These are phyloP conservation scores for Acanthamoeba triangularis DNA, from an alignment of 208 protist species.

Conservation along the genomic window DNA sequence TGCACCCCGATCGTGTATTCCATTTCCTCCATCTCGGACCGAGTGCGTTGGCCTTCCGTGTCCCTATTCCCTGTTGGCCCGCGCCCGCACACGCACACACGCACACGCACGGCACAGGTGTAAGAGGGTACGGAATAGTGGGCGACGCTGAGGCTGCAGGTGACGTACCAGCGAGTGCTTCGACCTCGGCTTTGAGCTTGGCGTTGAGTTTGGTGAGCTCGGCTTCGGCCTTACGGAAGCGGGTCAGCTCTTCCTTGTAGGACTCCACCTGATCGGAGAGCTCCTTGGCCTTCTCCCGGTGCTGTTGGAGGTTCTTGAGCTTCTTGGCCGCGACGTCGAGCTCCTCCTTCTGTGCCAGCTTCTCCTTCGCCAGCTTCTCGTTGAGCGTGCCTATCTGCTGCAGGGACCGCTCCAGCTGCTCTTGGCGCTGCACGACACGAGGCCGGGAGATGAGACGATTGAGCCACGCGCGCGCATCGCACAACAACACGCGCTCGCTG, in stretches of 20 bases:
- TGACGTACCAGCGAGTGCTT: not conserved
- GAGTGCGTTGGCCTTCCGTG: not conserved
- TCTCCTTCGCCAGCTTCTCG: conserved; percentile 36
- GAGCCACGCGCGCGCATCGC: not conserved
- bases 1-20: not conserved
- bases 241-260: conserved; percentile 14
- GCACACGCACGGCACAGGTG: not conserved
- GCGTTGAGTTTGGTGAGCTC: not conserved
- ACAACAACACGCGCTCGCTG: not conserved
- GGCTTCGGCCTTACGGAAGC: not conserved
- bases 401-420: conserved; percentile 1
- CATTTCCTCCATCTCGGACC: not conserved
- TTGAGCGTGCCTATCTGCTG: not conserved
- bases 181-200: not conserved
- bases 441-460: not conserved
- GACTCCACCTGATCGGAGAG: conserved; percentile 14
- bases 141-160: too few species aligned
- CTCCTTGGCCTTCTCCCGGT: conserved; percentile 34
- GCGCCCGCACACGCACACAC: too few species aligned
- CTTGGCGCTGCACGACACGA: conserved; percentile 3
- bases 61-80: not conserved
- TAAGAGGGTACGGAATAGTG: too few species aligned
- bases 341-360: not conserved
- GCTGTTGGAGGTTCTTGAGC: conserved; percentile 24
- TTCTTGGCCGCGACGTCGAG: not conserved